Conservation (phyloP, 2,329 filamentous ascomycete genomes). For the Pezicula carpinea region DNA sequence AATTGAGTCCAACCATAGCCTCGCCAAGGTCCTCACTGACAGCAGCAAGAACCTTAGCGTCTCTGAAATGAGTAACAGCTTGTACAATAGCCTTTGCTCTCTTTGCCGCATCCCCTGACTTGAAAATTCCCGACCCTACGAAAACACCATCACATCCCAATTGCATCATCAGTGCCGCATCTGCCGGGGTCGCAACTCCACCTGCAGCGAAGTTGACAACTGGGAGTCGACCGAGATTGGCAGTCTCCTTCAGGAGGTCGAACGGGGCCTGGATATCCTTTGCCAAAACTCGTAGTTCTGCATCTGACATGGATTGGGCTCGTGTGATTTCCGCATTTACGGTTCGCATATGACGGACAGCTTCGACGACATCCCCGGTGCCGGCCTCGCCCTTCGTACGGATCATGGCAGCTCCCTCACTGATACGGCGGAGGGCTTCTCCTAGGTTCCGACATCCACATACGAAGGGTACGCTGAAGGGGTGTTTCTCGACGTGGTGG, state of each 20-base stretch:
- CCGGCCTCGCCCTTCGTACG: slow-evolving; percentile 97
- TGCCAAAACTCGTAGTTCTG: slow-evolving; percentile 73
- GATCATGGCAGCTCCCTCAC: slow-evolving; percentile 97
- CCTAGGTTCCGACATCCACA: slow-evolving; percentile 94
- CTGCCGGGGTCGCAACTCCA: slow-evolving; percentile 98
- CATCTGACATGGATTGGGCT: slow-evolving; percentile 61
- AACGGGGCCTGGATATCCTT: slow-evolving; percentile 77
- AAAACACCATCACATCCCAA: slow-evolving; percentile 97
- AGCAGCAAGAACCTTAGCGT: slow-evolving; percentile 80
- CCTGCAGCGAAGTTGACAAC: slow-evolving; percentile 98
- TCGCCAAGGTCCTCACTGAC: slow-evolving; percentile 88
- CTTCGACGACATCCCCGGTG: slow-evolving; percentile 94
- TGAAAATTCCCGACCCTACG: slow-evolving; percentile 96
- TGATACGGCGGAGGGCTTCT: slow-evolving; percentile 85
- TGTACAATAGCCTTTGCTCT: slow-evolving; percentile 91
- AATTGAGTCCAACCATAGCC: slow-evolving; percentile 96
- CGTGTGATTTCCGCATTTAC: slow-evolving; percentile 77
- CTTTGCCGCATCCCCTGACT: slow-evolving; percentile 85
- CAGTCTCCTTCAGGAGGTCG: slow-evolving; percentile 78
- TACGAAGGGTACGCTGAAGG: slow-evolving; percentile 83
- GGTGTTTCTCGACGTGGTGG: slow-evolving; percentile 86
- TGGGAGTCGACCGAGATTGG: slow-evolving; percentile 79
- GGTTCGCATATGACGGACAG: slow-evolving; percentile 91
- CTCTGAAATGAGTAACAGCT: slow-evolving; percentile 85
- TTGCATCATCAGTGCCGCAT: slow-evolving; percentile 99